Evolutionary conservation across 2,329 filamentous ascomycete species (phyloP).

Genomic region (Dendrostoma leiphaemia): DNA sequence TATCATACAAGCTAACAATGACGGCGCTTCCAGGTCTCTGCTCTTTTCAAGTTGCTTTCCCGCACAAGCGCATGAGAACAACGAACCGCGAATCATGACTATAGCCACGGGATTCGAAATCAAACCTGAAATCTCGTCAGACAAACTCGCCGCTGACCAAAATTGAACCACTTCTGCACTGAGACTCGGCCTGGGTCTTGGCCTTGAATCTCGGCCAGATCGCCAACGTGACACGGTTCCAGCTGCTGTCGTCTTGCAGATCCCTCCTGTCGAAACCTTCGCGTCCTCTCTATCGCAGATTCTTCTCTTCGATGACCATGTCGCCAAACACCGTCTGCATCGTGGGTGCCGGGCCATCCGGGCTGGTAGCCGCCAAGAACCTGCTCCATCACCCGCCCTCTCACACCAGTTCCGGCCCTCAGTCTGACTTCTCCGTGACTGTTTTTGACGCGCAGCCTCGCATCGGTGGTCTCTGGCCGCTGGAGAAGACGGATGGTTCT

Average conservation of each 20-base stretch:
- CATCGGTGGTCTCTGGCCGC: constrained; percentile 78
- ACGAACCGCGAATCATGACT: no score
- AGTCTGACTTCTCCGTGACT: constrained; percentile 58
- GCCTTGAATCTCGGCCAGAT: not conserved
- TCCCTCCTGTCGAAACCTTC: not conserved
- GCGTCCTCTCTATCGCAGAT: no score
- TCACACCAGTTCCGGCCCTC: constrained; percentile 31
- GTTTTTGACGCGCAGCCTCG: constrained; percentile 65
- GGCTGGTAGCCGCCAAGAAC: constrained; percentile 70
- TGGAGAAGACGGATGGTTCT: constrained; percentile 42
- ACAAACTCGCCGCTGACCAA: no score
- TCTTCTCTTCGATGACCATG: constrained; percentile 30
- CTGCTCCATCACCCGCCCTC: constrained; percentile 53
- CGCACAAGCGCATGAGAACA: no score
- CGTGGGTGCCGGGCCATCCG: constrained; percentile 64
- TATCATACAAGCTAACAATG: no score
- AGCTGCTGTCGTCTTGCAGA: not conserved
- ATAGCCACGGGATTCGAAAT: no score
- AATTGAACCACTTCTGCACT: no score
- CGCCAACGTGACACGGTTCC: not conserved
- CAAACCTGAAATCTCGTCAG: no score
- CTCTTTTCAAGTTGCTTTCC: no score
- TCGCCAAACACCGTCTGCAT: constrained; percentile 50
- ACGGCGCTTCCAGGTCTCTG: no score
- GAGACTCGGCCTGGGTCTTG: no score